Percentiles rank a stretch among this genome's conserved stretches.
Conservation (phyloP, 1,139 yeast species). For the Yamadazyma friedrichii region DNA sequence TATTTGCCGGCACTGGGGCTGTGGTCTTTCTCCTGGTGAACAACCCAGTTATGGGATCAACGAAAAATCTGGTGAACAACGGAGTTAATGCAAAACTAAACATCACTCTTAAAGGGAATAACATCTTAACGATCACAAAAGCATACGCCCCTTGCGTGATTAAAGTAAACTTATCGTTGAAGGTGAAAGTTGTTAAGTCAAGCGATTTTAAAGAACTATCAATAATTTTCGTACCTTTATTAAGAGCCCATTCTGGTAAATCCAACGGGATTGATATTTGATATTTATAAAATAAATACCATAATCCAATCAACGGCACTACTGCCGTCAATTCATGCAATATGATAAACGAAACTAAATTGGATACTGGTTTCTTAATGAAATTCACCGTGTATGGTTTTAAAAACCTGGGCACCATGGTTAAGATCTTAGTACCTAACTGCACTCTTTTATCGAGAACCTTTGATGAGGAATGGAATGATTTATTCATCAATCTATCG, state of each 20-base stretch:
- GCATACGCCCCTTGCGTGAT: conserved; percentile 87
- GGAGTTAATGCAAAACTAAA: conserved; percentile 64
- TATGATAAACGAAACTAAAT: conserved; percentile 69
- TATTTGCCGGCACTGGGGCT: neutral
- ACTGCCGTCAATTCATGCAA: conserved; percentile 88
- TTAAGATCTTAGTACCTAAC: conserved; percentile 25
- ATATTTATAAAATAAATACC: conserved; percentile 69
- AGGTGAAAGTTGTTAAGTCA: conserved; percentile 33
- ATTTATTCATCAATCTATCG: neutral
- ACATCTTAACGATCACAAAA: conserved; percentile 70
- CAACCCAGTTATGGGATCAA: conserved; percentile 50
- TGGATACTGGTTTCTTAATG: conserved; percentile 63
- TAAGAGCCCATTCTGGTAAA: conserved; percentile 64
- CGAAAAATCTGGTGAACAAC: conserved; percentile 58
- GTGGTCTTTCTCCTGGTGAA: conserved; percentile 17
- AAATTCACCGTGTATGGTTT: conserved; percentile 50
- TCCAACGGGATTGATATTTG: conserved; percentile 46
- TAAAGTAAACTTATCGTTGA: conserved; percentile 55
- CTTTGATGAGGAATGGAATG: neutral
- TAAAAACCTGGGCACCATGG: conserved; percentile 46
- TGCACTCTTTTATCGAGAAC: conserved; percentile 13
- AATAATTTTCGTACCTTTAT: conserved; percentile 60
- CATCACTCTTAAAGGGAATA: conserved; percentile 59
- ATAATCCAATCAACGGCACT: conserved; percentile 70
- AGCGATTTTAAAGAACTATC: conserved; percentile 41